Percentiles rank a stretch among this genome's conserved stretches.
These are phyloP conservation scores for Cornus kousa DNA, from an alignment of 148 eudicot genomes.

Conservation along the genomic window DNA sequence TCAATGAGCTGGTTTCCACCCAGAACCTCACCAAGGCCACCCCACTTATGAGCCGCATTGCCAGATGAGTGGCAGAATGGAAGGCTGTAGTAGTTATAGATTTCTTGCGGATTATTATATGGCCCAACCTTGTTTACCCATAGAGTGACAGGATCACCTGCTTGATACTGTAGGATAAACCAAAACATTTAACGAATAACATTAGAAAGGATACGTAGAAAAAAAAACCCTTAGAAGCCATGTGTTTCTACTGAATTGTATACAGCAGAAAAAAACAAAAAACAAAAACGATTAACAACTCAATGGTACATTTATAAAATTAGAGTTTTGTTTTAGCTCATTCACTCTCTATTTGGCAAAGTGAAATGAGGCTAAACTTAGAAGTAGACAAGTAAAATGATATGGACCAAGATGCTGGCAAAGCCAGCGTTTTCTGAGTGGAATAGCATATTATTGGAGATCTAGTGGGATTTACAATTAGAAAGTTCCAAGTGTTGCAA, in stretches of 20 bases:
- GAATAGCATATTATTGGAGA: not conserved
- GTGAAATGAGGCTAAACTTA: no score
- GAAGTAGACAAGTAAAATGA: not conserved
- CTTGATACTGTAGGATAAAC: slow-evolving; percentile 45
- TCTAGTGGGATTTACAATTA: not conserved
- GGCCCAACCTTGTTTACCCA: slow-evolving; percentile 93
- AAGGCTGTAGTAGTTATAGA: slow-evolving; percentile 74
- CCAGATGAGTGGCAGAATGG: slow-evolving; percentile 66
- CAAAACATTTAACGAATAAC: not conserved
- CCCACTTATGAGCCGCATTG: slow-evolving; percentile 71
- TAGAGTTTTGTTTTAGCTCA: no score
- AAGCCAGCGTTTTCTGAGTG: not conserved
- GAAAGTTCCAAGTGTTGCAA: not conserved
- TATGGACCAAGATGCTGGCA: not conserved
- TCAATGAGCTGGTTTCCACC: slow-evolving; percentile 88
- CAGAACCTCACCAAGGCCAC: slow-evolving; percentile 82
- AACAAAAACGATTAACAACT: no score
- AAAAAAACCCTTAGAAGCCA: not conserved
- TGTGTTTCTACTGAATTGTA: no score
- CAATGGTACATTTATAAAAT: no score
- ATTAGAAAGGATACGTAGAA: no score
- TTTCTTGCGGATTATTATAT: slow-evolving; percentile 82
- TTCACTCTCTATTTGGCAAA: no score
- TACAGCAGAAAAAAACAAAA: not conserved
- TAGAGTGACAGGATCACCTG: slow-evolving; percentile 57